These are phyloP conservation scores for Aphanocladium album DNA, from an alignment of 2,329 filamentous ascomycete genomes.

Conservation along the genomic window DNA sequence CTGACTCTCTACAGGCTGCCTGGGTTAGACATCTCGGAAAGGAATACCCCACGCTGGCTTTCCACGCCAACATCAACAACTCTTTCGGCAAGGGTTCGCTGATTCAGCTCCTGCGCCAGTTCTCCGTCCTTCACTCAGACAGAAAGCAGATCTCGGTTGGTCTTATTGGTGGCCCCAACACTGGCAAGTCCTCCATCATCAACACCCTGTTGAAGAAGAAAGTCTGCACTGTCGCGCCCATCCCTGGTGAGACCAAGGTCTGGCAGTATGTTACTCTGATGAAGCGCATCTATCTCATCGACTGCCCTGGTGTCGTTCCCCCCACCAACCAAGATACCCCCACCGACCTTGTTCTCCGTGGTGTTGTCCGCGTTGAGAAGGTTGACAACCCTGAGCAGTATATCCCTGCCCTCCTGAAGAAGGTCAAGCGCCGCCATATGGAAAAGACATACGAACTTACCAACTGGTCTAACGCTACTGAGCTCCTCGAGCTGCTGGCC, in stretches of 20 bases:
- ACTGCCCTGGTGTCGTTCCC: constrained; percentile 94
- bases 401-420: constrained; percentile 73
- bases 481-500: constrained; percentile 83
- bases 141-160: constrained; percentile 94
- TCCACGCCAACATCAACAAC: constrained; percentile 92
- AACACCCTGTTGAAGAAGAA: constrained; percentile 94
- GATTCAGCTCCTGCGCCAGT: constrained; percentile 88
- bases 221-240: constrained; percentile 87
- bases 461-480: constrained; percentile 68
- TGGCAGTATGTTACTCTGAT: constrained; percentile 98
- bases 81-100: constrained; percentile 94
- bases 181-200: constrained; percentile 94
- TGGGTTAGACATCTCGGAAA: constrained; percentile 89
- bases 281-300: constrained; percentile 86
- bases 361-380: constrained; percentile 91
- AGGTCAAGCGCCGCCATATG: constrained; percentile 81
- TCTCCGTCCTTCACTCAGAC: constrained; percentile 81
- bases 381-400: constrained; percentile 97
- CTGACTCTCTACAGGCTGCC: constrained; percentile 59
- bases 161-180: constrained; percentile 74
- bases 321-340: constrained; percentile 79
- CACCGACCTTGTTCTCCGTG: constrained; percentile 81
- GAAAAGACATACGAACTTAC: constrained; percentile 89
- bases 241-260: constrained; percentile 94
- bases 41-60: constrained; percentile 89